Base-by-base conservation (phyloP, 352 stramenopile genomes). In the Pythium aquatile region DNA sequence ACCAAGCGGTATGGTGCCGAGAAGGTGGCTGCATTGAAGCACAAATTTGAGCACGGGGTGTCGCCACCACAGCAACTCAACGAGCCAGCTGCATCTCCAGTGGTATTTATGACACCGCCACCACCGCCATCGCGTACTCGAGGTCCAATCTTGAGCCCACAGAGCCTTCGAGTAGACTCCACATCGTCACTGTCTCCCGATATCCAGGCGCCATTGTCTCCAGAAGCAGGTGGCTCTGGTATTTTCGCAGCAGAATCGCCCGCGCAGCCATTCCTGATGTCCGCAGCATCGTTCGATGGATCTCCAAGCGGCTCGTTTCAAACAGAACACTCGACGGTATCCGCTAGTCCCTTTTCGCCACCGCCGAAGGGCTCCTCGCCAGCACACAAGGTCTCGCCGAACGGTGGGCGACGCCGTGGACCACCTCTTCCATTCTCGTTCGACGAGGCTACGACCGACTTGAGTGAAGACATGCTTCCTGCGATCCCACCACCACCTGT, bases 1-100 rank as follows among this genome's bases (percentile, higher is more conserved):
- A 75, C 80, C 20, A 83, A 83, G 42, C 79, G 77, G 30, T 93
- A 93, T 58, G 81, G 81, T 14, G 69, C 66, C 9, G 58, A 74
- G 0, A 86, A 79, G 63, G 79, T 90, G 24, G 61, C 55, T 39
- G 51, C 47, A 6, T 60, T 92, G 8, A 74, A 83, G 62, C 35
- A 37, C 7, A 65, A 51, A 26, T 73, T 62, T 28, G 66, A 69
- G 11, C 32, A 55, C 9, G 35, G 40, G 42, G 48, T 39, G 52
- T 28, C 17, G 40, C 52, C 47, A 13, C n/a, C 28, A 48, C 14
- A 40, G 33, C 16, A 46, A n/a, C 1, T n/a, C 14, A 26, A 29
- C 3, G 16, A 55, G 28, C 16, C 44, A n/a, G 1, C 42, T 9
- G 8, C 29, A 30, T 6, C 20, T 28, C 16, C 11, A 60, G 2